A percentile compares a stretch with the other conserved stretches of the same genome.
Conservation (phyloP, 2,329 filamentous ascomycete species). For the Fusarium sublunatum region DNA sequence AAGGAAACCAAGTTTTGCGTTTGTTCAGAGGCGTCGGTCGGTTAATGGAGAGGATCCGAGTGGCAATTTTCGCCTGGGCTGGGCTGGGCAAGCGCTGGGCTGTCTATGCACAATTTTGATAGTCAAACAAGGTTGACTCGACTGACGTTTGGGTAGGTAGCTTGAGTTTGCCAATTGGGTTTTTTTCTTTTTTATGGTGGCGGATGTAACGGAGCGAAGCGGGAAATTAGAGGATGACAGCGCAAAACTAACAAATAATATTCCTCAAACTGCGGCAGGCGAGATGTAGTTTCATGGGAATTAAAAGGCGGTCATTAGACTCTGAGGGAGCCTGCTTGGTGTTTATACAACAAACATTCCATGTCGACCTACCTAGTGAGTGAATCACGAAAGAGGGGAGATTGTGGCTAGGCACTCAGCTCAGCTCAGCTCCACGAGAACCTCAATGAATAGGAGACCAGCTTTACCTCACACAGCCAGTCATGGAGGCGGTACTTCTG, state of each 20-base stretch:
- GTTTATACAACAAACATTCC: slow-evolving; percentile 31
- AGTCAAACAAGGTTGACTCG: slow-evolving; percentile 17
- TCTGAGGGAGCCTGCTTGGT: slow-evolving; percentile 4
- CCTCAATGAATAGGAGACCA: slow-evolving; percentile 8
- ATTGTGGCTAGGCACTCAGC: slow-evolving; percentile 12
- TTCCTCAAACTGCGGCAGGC: slow-evolving; percentile 11
- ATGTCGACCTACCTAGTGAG: not conserved
- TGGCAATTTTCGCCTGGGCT: slow-evolving; percentile 39
- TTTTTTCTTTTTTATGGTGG: slow-evolving; percentile 24
- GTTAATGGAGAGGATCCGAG: slow-evolving; percentile 17
- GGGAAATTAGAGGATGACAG: slow-evolving; percentile 25
- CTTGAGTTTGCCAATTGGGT: not conserved
- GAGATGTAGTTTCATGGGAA: slow-evolving; percentile 1
- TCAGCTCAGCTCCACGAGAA: slow-evolving; percentile 4
- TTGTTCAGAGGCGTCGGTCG: slow-evolving; percentile 31
- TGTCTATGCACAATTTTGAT: slow-evolving; percentile 28
- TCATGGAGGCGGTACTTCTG: slow-evolving; percentile 8
- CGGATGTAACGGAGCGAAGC: slow-evolving; percentile 25
- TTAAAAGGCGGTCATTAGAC: not conserved
- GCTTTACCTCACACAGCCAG: slow-evolving; percentile 17
- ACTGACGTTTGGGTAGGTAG: too few species aligned
- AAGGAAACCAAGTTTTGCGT: slow-evolving; percentile 26
- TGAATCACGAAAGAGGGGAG: slow-evolving; percentile 4
- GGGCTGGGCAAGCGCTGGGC: too few species aligned
- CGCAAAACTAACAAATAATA: slow-evolving; percentile 22